Evolutionary conservation across 805 yeast genomes (phyloP), one percentile per base, ranked within the genome.

Genomic region (Yarrowia sp.): DNA sequence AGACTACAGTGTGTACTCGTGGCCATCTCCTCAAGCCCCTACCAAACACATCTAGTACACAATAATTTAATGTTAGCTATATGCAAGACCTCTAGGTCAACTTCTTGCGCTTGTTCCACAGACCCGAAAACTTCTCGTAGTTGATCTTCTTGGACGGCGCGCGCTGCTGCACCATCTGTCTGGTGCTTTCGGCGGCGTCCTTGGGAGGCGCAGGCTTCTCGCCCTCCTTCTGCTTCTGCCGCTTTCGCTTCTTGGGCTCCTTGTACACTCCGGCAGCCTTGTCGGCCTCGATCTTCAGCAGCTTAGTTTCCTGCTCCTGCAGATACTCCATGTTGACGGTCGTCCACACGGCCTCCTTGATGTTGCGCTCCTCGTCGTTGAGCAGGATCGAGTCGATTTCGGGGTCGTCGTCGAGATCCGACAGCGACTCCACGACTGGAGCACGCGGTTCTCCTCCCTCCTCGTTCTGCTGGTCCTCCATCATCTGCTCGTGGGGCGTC

Each of bases 281-380:
- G 74, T 94, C 98, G 0, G 96, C 94, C 71, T 91, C 96, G 59
- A 81, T 80, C 71, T 92, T 90, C 64, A 93, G 77, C 65, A 92
- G 77, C 70, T 90, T 91, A 67, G 84, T 83, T 68, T 93, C 97
- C 73, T 90, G 96, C 51, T 87, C 94, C 8, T 90, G 71, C 62
- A 94, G 75, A 70, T 83, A 94, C 27, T 92, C 98, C 64, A 88
- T 88, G 73, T 96, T 92, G 38, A 90, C 78, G 2, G 94, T 92
- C 61, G 88, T 84, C 98, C 99, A 94, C 3, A 92, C 83, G 64
- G 87, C 80, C 67, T 90, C 92, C 72, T 93, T 94, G 65, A 86
- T 71, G 62, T 76, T 79, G 10, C 85, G 80, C 65, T 92, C 97
- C 56, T 86, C 90, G 61, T 81, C 84, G 2, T 82, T 79, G 51